phyloP scores from a whole-genome alignment of 2,329 filamentous ascomycete genomes.

The Moelleriella libera region DNA sequence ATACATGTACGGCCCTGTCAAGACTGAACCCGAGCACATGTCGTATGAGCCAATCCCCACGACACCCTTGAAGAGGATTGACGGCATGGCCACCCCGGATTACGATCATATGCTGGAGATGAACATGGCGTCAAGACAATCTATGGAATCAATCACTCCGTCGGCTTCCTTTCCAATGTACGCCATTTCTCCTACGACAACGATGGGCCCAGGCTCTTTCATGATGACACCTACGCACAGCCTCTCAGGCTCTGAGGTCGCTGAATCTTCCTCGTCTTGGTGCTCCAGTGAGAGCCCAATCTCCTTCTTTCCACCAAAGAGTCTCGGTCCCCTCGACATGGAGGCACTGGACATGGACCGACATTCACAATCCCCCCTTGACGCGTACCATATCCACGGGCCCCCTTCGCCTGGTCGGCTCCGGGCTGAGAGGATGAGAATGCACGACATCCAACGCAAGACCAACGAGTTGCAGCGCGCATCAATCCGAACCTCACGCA shows the following conservation, averaged over 20 bases:
- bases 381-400: conserved; percentile 16
- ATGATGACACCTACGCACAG: conserved; percentile 26
- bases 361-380: conserved; percentile 19
- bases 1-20: conserved; percentile 19
- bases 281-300: conserved; percentile 26
- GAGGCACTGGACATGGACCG: conserved; percentile 20
- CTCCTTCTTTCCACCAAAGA: conserved; percentile 21
- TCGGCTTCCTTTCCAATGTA: conserved; percentile 21
- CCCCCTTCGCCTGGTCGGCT: conserved; percentile 17
- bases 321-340: conserved; percentile 15
- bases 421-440: conserved; percentile 23
- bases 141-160: conserved; percentile 23
- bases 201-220: conserved; percentile 18
- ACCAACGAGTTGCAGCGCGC: conserved; percentile 27
- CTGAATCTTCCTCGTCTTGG: conserved; percentile 22
- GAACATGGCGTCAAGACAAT: conserved; percentile 16
- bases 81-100: conserved; percentile 18
- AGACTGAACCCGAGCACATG: conserved; percentile 19
- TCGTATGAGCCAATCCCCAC: conserved; percentile 17
- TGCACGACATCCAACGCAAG: conserved; percentile 28
- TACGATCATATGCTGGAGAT: conserved; percentile 25
- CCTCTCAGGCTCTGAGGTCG: conserved; percentile 23
- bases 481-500: conserved; percentile 20
- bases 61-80: conserved; percentile 22
- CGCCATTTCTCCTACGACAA: conserved; percentile 16